Base-by-base conservation (phyloP, 208 protist species). In the Wallacemonas sp. region DNA sequence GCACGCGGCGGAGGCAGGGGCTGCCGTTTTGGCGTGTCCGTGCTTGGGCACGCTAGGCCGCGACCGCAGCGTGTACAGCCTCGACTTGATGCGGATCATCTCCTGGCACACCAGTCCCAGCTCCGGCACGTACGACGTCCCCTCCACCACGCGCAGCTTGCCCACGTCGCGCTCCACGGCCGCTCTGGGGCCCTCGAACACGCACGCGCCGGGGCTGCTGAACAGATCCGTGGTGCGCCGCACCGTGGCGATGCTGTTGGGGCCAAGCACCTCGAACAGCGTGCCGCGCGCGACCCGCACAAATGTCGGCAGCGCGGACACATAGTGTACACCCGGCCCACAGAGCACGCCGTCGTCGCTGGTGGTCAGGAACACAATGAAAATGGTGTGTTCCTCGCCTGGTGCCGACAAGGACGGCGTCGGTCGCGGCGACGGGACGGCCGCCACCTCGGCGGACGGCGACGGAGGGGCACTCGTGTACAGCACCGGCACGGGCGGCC, bases 151-250 rank as follows among this genome's bases (percentile, higher is more conserved):
- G 3, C 70, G 72, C 25, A 88, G 76, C 18, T 67, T 41, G 0
- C 49, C 44, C 14, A 57, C 71, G 31, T 85, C 79, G 39, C 50
- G 70, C 55, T 80, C 75, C 18, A 82, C 81, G 26, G 76, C 85
- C 8, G 12, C 75, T 32, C 63, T 48, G 2, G 67, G 28, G 1
- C 87, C 90, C 26, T 87, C 72, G 66, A 95, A 61, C 2, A 95
- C 79, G 46, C 76, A 82, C 2, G 87, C 84, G 16, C 79, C 77
- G 32, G 90, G 90, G 7, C 79, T 92, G 22, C 83, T 87, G 50
- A 91, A 83, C 20, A 95, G 79, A 45, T 95, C 90, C 20, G 85
- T 61, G 11, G 90, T 95, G 31, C 82, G 74, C 10, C 33, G 25
- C 38, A 92, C 72, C 29, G 48, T 38, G 11, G 71, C 57, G n/a